These are phyloP conservation scores for Funneliformis mosseae DNA, from an alignment of 192 early-diverging fungal genomes.

Conservation along the genomic window DNA sequence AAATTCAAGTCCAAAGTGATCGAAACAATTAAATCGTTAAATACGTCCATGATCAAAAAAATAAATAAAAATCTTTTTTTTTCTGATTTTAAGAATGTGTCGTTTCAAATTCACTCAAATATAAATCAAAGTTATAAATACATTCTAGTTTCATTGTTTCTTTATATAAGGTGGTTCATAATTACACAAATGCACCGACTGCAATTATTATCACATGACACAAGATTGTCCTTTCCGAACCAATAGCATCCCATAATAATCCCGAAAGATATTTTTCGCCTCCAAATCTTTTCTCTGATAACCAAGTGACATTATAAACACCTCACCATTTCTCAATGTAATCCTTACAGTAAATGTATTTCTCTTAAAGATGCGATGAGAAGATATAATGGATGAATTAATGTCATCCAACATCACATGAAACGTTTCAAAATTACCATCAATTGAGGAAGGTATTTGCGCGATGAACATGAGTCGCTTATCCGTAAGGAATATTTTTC, in stretches of 20 bases:
- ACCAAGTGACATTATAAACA: background rate
- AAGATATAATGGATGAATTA: background rate
- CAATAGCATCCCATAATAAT: conserved; percentile 19
- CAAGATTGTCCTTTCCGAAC: background rate
- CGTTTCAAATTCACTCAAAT: no score
- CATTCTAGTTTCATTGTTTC: no score
- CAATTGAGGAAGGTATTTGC: background rate
- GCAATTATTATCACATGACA: no score
- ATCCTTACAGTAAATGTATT: background rate
- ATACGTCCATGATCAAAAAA: no score
- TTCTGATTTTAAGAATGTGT: no score
- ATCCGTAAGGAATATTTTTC: conserved; percentile 19
- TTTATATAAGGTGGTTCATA: no score
- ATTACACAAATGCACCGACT: no score
- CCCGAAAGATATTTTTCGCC: background rate
- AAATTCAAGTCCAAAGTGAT: no score
- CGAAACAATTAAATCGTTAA: no score
- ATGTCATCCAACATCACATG: background rate
- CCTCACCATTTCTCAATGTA: background rate
- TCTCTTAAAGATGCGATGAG: background rate
- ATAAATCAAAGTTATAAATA: no score
- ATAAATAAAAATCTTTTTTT: no score
- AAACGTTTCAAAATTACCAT: background rate
- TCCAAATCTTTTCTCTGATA: background rate
- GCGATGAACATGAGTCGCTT: conserved; percentile 23